These are phyloP conservation scores for Penstemon eatonii DNA, from an alignment of 257 asterid species.

Conservation along the genomic window DNA sequence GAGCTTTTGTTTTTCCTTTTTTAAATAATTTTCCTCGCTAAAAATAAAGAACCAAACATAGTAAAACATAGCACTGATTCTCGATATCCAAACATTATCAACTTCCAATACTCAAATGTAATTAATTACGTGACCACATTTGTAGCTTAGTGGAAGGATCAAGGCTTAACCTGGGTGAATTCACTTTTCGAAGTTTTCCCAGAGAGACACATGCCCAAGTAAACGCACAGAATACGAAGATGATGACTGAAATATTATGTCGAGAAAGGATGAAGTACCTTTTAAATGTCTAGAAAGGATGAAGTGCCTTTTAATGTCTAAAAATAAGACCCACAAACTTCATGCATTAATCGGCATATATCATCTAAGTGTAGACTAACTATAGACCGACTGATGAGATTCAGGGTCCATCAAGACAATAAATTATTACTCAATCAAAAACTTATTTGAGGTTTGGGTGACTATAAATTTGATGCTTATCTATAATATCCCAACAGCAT, in stretches of 20 bases:
- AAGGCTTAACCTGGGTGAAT: not conserved
- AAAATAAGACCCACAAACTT: not conserved
- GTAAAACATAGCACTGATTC: not conserved
- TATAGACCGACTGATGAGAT: not conserved
- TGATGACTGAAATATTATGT: not conserved
- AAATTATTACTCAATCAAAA: not conserved
- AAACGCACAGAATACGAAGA: not conserved
- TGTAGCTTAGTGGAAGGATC: slow-evolving; percentile 19
- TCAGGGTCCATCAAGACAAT: slow-evolving; percentile 1
- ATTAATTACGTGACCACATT: not conserved
- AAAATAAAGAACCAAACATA: no score
- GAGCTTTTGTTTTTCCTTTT: no score
- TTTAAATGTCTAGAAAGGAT: not conserved
- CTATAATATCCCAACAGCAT: not conserved
- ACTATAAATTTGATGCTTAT: not conserved
- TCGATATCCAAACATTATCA: not conserved
- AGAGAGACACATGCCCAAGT: not conserved
- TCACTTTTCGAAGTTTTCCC: slow-evolving; percentile 10
- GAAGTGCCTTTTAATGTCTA: not conserved
- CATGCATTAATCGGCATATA: not conserved
- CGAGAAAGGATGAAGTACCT: not conserved
- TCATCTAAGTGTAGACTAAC: slow-evolving; percentile 1
- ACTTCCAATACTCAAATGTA: not conserved
- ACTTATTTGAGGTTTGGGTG: slow-evolving; percentile 17
- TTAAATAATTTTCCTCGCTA: no score